These are phyloP conservation scores for Clitocybe nebularis DNA, from an alignment of 1,284 basidiomycete genomes.

Conservation along the genomic window DNA sequence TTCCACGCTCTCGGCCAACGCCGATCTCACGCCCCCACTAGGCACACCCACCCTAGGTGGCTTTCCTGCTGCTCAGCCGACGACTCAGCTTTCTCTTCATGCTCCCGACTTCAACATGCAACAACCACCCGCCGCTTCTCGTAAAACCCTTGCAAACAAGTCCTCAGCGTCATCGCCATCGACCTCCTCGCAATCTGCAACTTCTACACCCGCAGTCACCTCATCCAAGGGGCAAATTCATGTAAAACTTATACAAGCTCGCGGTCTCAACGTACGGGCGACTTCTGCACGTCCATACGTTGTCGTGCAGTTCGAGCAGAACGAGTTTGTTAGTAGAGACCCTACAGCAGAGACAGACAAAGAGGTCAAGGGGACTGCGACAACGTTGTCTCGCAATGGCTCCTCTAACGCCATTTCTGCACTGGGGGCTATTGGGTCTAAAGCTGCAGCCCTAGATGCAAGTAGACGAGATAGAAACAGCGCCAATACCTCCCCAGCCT, in stretches of 20 bases:
- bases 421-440: conserved; percentile 64
- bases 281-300: conserved; percentile 82
- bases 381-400: conserved; percentile 51
- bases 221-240: conserved; percentile 81
- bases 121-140: conserved; percentile 47
- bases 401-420: conserved; percentile 63
- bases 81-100: conserved; percentile 74
- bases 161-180: conserved; percentile 38
- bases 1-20: conserved; percentile 25
- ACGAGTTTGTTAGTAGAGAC: conserved; percentile 95
- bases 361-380: conserved; percentile 80
- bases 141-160: conserved; percentile 31
- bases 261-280: conserved; percentile 76
- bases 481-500: conserved; percentile 31
- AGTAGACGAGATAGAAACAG: conserved; percentile 30
- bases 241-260: conserved; percentile 92
- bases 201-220: conserved; percentile 31
- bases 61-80: conserved; percentile 59
- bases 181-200: conserved; percentile 32
- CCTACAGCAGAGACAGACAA: conserved; percentile 84
- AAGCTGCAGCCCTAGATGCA: conserved; percentile 39
- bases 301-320: conserved; percentile 98
- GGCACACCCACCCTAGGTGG: conserved; percentile 26
- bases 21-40: conserved; percentile 35
- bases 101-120: conserved; percentile 76